A percentile compares a stretch with the other conserved stretches of the same genome.
Conservation (phyloP, 768 basidiomycete species). For the Hericium erinaceus region DNA sequence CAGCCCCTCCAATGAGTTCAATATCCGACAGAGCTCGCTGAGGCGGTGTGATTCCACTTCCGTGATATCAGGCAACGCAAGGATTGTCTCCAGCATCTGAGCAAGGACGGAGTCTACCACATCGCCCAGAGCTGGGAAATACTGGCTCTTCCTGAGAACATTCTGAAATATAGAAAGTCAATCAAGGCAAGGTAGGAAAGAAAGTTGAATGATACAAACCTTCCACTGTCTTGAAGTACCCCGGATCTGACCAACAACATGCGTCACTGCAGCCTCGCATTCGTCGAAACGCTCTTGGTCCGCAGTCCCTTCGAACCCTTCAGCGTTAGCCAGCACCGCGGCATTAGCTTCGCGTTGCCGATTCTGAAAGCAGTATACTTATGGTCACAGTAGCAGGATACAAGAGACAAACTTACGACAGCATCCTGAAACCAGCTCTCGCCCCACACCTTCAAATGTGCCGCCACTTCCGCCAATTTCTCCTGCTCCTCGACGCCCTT, state of each 20-base stretch:
- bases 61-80: constrained; percentile 78
- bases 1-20: constrained; percentile 71
- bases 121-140: constrained; percentile 62
- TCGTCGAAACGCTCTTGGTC: constrained; percentile 71
- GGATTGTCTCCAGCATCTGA: constrained; percentile 60
- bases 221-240: constrained; percentile 58
- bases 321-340: constrained; percentile 41
- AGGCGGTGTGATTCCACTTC: constrained; percentile 79
- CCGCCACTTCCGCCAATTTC: constrained; percentile 40
- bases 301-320: constrained; percentile 59
- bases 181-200: not conserved
- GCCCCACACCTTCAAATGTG: constrained; percentile 43
- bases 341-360: constrained; percentile 36
- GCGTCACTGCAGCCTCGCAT: constrained; percentile 60
- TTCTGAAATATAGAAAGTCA: constrained; percentile 30
- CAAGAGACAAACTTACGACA: constrained; percentile 40
- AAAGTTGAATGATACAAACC: constrained; percentile 32
- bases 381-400: not conserved
- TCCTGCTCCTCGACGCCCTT: constrained; percentile 27
- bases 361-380: constrained; percentile 28
- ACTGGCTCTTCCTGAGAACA: constrained; percentile 61
- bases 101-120: constrained; percentile 61
- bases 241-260: constrained; percentile 55
- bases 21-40: constrained; percentile 71
- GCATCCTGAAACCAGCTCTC: constrained; percentile 66